Evolutionary conservation across 2,329 filamentous ascomycete species (phyloP).

Genomic region (Aspergillus neoniger): DNA sequence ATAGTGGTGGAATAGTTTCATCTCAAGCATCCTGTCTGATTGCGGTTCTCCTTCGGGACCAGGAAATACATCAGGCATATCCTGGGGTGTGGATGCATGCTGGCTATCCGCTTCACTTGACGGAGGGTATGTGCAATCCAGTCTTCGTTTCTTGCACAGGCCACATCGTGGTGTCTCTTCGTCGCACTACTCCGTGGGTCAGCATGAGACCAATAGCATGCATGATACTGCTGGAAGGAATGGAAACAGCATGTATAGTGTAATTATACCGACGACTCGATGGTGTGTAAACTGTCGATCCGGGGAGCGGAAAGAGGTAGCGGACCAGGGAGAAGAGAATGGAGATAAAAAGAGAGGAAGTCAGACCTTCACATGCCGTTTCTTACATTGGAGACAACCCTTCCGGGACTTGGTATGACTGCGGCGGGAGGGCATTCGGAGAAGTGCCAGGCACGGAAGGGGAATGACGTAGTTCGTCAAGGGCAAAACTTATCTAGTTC

Average conservation of each 20-base stretch:
- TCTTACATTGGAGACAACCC: conserved; percentile 43
- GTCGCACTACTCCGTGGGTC: conserved; percentile 34
- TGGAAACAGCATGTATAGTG: not conserved
- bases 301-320: not conserved
- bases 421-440: conserved; percentile 34
- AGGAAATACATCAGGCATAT: conserved; percentile 16
- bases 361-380: conserved; percentile 42
- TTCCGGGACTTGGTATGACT: conserved; percentile 44
- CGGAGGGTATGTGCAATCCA: conserved; percentile 39
- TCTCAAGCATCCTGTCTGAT: conserved; percentile 35
- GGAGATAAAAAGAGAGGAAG: not conserved
- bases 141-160: conserved; percentile 39
- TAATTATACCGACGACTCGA: conserved; percentile 6
- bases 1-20: conserved; percentile 43
- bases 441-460: not conserved
- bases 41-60: conserved; percentile 16
- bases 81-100: conserved; percentile 23
- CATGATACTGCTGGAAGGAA: not conserved
- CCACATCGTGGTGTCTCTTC: conserved; percentile 39
- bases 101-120: conserved; percentile 29
- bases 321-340: not conserved
- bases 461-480: conserved; percentile 1
- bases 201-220: not conserved
- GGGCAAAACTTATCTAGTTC: not conserved
- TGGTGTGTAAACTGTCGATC: not conserved